Percentiles rank a stretch among this genome's conserved stretches.
These are phyloP conservation scores for Trichoderma virens DNA, from an alignment of 495 filamentous ascomycete genomes.

Conservation along the genomic window DNA sequence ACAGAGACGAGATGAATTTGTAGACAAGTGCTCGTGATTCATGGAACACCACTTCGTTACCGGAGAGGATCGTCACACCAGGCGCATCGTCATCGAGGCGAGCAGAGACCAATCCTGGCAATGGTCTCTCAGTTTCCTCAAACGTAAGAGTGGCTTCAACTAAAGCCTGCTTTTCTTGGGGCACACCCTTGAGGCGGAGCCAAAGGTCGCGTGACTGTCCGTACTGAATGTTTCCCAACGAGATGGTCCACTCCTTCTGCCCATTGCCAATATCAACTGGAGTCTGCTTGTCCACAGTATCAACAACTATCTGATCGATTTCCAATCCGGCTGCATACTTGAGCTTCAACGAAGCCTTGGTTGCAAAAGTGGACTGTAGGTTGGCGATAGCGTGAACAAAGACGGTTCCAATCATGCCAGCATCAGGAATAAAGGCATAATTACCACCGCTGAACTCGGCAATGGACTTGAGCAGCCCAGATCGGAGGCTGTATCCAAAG, in stretches of 20 bases:
- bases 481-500: constrained; percentile 33
- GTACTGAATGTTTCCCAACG: constrained; percentile 36
- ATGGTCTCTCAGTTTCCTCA: background rate
- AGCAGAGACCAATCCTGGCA: background rate
- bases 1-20: constrained; percentile 29
- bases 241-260: constrained; percentile 21
- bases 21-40: constrained; percentile 33
- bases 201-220: constrained; percentile 41
- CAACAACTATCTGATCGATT: constrained; percentile 28
- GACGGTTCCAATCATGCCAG: constrained; percentile 41
- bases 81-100: background rate
- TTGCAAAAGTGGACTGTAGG: constrained; percentile 37
- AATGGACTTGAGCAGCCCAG: constrained; percentile 38
- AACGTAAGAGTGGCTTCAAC: background rate
- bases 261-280: constrained; percentile 13
- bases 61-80: constrained; percentile 13
- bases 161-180: background rate
- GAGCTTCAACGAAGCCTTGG: constrained; percentile 25
- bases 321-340: constrained; percentile 22
- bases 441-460: constrained; percentile 35
- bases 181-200: constrained; percentile 17
- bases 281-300: constrained; percentile 21
- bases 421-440: constrained; percentile 41
- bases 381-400: constrained; percentile 42
- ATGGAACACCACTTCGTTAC: constrained; percentile 30